Base-by-base conservation (phyloP, 2,329 filamentous ascomycete species). In the Fusarium tupiense region DNA sequence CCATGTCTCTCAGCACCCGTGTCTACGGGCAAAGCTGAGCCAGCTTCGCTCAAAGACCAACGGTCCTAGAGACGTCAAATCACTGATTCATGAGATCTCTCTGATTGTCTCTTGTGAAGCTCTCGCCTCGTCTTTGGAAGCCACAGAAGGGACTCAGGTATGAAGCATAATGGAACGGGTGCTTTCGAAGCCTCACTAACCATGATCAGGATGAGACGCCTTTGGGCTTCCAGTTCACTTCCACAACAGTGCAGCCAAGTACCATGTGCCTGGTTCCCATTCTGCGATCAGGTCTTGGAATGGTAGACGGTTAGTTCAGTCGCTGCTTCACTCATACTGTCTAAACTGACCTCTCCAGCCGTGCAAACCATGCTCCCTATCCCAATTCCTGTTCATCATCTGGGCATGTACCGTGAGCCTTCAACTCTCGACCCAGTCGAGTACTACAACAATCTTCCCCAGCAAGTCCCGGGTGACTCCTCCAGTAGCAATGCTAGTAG, bases 401-500 rank as follows among this genome's bases (percentile, higher is more conserved):
- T 98, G 13, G 96, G 96, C 75, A 92, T 98, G 80, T 98, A 96
- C 88, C 94, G 95, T 80, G 95, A 98, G 82, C 94, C 93, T 69
- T 90, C 91, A 64, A 96, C 94, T 50, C 91, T 98, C 64, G 91
- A 94, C 79, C 94, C 95, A 7, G 95, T 98, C 67, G 95, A 98
- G 84, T 98, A 98, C 89, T 98, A 98, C 89, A 98, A 98, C 87
- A 98, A 98, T 84, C 91, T 98, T 26, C 95, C 95, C 41, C 92
- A 94, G 84, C 92, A 94, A 84, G 81, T 86, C 44, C 80, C 86
- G 77, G 63, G 81, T 57, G 75, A 83, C 37, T 75, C 81, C 44
- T 79, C 79, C 52, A 85, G 84, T 71, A 81, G 83, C 40, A 80
- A 58, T 57, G 78, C 84, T 49, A 84, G 84, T 50, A 86, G 82